A percentile compares a stretch with the other conserved stretches of the same genome.
phyloP scores from a whole-genome alignment of 352 stramenopile species.

The Pythium pyrilobum region DNA sequence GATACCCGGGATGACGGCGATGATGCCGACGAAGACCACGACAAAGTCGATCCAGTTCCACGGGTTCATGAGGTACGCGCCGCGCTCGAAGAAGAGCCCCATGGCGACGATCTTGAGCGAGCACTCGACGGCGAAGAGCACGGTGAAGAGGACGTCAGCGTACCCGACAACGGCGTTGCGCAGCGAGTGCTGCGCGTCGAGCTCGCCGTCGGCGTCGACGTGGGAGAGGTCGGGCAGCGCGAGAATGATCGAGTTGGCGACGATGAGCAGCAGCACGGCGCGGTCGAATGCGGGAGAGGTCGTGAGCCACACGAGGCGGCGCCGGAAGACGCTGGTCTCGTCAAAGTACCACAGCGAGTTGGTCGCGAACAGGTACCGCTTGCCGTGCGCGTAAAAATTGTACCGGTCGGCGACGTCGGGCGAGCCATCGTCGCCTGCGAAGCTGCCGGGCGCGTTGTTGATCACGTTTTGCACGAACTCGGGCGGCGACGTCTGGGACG shows the following conservation, averaged over 20 bases:
- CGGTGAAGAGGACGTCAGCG: conserved; percentile 41
- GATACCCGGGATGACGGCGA: conserved; percentile 39
- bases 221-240: conserved; percentile 58
- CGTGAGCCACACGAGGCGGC: conserved; percentile 39
- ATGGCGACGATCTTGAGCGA: conserved; percentile 86
- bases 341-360: conserved; percentile 47
- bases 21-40: conserved; percentile 67
- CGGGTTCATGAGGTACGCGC: conserved; percentile 70
- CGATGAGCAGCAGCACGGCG: conserved; percentile 70
- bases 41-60: conserved; percentile 91
- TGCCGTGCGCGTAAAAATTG: conserved; percentile 55
- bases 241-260: conserved; percentile 77
- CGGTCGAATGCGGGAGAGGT: conserved; percentile 59
- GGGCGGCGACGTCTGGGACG: not conserved
- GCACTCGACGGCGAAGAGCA: conserved; percentile 82
- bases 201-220: conserved; percentile 29
- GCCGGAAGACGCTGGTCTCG: conserved; percentile 38
- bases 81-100: conserved; percentile 54
- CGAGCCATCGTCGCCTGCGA: conserved; percentile 31
- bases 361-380: conserved; percentile 47
- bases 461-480: conserved; percentile 38
- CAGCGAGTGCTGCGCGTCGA: conserved; percentile 26
- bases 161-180: conserved; percentile 47
- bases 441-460: conserved; percentile 35
- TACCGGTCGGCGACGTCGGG: conserved; percentile 38